These are phyloP conservation scores for Hirsutella minnesotensis DNA, from an alignment of 2,329 filamentous ascomycete species.

Conservation along the genomic window DNA sequence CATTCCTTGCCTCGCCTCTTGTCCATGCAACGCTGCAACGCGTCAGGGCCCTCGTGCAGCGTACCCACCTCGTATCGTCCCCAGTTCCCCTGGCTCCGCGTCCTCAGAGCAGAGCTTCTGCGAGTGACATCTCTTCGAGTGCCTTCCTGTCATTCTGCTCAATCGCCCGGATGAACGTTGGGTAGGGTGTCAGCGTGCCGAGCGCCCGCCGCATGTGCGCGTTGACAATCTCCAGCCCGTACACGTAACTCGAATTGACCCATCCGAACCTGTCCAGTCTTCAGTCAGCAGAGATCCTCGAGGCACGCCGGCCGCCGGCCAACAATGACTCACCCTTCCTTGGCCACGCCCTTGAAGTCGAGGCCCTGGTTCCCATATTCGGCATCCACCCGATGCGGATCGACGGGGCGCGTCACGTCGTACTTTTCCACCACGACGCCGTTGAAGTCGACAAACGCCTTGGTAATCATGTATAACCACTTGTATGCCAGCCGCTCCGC, in stretches of 20 bases:
- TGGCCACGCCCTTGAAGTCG: conserved; percentile 90
- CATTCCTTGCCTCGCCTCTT: too few species aligned
- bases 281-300: not conserved
- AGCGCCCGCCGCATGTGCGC: conserved; percentile 83
- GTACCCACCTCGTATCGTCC: not conserved
- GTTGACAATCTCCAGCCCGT: conserved; percentile 78
- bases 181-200: conserved; percentile 77
- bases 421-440: conserved; percentile 98
- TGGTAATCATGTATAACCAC: conserved; percentile 97
- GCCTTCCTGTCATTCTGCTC: conserved; percentile 42
- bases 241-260: conserved; percentile 97
- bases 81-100: not conserved
- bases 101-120: not conserved
- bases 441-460: conserved; percentile 97
- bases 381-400: conserved; percentile 87
- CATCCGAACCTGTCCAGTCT: conserved; percentile 68
- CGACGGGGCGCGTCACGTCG: conserved; percentile 80
- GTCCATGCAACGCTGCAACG: too few species aligned
- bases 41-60: not conserved
- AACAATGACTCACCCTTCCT: conserved; percentile 67
- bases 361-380: conserved; percentile 96
- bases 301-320: not conserved
- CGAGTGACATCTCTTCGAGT: conserved; percentile 28
- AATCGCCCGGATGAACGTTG: conserved; percentile 64
- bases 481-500: conserved; percentile 85